These are phyloP conservation scores for Dictyostelium citrinum DNA, from an alignment of 78 protist species.

Conservation along the genomic window DNA sequence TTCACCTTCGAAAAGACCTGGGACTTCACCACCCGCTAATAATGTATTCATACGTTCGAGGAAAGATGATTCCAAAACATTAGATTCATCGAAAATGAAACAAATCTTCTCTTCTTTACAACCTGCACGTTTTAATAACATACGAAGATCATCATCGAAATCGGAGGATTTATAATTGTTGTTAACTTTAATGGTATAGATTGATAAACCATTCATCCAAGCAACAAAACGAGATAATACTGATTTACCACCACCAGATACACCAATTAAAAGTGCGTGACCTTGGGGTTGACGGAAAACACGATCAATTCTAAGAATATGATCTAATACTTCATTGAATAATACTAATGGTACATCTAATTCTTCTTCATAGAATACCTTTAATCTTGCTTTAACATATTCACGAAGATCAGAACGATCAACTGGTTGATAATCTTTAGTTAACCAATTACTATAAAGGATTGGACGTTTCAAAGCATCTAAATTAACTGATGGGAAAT, in stretches of 20 bases:
- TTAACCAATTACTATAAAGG: slow-evolving; percentile 93
- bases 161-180: slow-evolving; percentile 88
- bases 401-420: slow-evolving; percentile 87
- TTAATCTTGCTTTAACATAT: slow-evolving; percentile 88
- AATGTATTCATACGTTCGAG: slow-evolving; percentile 98
- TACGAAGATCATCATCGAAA: slow-evolving; percentile 97
- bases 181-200: slow-evolving; percentile 88
- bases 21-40: slow-evolving; percentile 96
- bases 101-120: slow-evolving; percentile 94
- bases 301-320: slow-evolving; percentile 95
- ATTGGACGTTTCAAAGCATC: slow-evolving; percentile 92
- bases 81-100: slow-evolving; percentile 97
- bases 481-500: slow-evolving; percentile 83
- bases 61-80: slow-evolving; percentile 94
- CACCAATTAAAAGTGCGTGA: slow-evolving; percentile 95
- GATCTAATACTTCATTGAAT: slow-evolving; percentile 96
- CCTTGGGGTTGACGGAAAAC: slow-evolving; percentile 97
- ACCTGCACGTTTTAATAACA: slow-evolving; percentile 94
- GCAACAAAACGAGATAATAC: slow-evolving; percentile 93
- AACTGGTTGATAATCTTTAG: slow-evolving; percentile 87
- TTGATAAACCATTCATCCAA: slow-evolving; percentile 88
- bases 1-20: slow-evolving; percentile 99
- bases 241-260: slow-evolving; percentile 96
- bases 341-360: slow-evolving; percentile 94
- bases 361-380: slow-evolving; percentile 95